These are phyloP conservation scores for Colletotrichum sp. DNA, from an alignment of 2,329 filamentous ascomycete genomes.

Conservation along the genomic window DNA sequence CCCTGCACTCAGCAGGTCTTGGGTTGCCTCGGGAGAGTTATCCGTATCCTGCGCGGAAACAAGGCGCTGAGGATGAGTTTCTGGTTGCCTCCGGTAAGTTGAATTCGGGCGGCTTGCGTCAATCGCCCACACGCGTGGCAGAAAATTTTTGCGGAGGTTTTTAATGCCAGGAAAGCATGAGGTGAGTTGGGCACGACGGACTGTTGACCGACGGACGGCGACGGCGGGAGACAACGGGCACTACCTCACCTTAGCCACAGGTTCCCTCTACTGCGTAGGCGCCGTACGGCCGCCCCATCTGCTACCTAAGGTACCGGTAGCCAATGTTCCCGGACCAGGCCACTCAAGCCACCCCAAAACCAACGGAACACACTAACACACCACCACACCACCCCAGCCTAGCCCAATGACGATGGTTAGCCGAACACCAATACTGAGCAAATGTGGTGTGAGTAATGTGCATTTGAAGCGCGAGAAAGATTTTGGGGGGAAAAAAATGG, in stretches of 20 bases:
- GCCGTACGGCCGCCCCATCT: background rate
- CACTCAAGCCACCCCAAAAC: background rate
- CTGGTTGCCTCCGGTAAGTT: background rate
- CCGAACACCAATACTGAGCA: background rate
- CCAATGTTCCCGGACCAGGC: background rate
- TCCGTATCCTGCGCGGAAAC: background rate
- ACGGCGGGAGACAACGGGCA: background rate
- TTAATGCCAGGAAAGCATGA: background rate
- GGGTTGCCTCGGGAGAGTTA: background rate
- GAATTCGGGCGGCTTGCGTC: background rate
- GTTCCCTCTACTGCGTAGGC: too few species aligned
- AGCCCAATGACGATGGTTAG: background rate
- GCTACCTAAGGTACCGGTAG: background rate
- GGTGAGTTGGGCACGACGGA: background rate
- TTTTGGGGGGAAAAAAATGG: too few species aligned
- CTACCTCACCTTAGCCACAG: background rate
- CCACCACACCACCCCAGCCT: background rate
- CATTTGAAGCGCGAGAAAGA: background rate
- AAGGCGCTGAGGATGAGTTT: background rate
- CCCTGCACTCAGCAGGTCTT: background rate
- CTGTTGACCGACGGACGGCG: background rate
- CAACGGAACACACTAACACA: background rate
- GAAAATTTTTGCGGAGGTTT: background rate
- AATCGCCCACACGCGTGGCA: background rate
- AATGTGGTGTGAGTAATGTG: background rate